phyloP scores from a whole-genome alignment of 306 rosid species.

The Inga leiocalycina region DNA sequence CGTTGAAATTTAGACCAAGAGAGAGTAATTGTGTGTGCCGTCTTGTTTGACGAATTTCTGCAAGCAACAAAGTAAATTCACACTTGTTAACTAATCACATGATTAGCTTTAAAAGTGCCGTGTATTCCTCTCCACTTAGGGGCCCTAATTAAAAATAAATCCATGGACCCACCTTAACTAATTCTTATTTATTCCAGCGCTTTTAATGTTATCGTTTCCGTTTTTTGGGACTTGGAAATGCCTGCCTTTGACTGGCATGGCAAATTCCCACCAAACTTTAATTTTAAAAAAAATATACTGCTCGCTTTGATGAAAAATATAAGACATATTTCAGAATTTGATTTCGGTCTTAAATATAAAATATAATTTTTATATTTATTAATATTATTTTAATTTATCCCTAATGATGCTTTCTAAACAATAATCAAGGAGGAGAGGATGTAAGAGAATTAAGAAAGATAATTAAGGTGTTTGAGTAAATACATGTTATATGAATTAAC shows the following conservation, averaged over 20 bases:
- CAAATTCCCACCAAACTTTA: background rate
- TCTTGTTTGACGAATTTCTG: background rate
- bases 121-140: background rate
- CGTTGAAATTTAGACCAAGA: too few relatives aligned
- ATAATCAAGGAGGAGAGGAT: too few relatives aligned
- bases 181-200: background rate
- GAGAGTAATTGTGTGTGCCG: background rate
- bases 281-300: too few relatives aligned
- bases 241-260: background rate
- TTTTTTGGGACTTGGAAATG: background rate
- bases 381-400: too few relatives aligned
- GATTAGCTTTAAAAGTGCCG: background rate
- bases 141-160: background rate
- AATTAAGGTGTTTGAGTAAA: too few relatives aligned
- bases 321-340: too few relatives aligned
- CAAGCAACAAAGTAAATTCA: background rate
- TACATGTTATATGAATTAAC: too few relatives aligned
- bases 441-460: too few relatives aligned
- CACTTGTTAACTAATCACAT: too few relatives aligned
- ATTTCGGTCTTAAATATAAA: too few relatives aligned
- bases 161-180: background rate
- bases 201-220: background rate
- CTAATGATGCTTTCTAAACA: rapidly evolving
- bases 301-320: too few relatives aligned
- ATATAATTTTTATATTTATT: too few relatives aligned